A percentile compares a stretch with the other conserved stretches of the same genome.
Evolutionary conservation across 176 grass and related monocot species (phyloP).

Genomic region (Carex cristatella): DNA sequence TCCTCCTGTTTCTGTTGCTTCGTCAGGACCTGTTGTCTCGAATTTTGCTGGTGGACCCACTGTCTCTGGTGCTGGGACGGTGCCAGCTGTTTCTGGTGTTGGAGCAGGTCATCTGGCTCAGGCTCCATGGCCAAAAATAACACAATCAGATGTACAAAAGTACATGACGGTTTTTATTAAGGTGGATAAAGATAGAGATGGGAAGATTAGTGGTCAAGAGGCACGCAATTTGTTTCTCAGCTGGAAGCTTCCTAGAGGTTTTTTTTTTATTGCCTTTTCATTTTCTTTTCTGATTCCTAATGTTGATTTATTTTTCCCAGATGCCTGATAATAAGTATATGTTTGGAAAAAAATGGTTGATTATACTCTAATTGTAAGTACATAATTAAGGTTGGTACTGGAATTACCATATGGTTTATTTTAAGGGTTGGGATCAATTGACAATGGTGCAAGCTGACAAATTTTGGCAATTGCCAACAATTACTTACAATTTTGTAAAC

Average conservation of each 20-base stretch:
- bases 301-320: background rate
- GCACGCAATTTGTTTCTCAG: constrained; percentile 97
- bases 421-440: background rate
- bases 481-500: too few relatives aligned
- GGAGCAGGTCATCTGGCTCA: constrained; percentile 37
- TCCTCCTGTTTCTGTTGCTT: constrained; percentile 30
- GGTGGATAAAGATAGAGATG: constrained; percentile 97
- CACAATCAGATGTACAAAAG: constrained; percentile 79
- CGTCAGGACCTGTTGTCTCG: constrained; percentile 36
- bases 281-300: background rate
- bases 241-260: constrained; percentile 98
- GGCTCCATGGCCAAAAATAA: constrained; percentile 86
- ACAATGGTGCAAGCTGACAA: too few relatives aligned
- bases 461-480: too few relatives aligned
- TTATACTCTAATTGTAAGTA: background rate
- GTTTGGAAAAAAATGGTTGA: background rate
- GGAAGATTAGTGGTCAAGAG: constrained; percentile 89
- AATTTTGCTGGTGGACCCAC: constrained; percentile 35
- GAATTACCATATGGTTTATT: background rate
- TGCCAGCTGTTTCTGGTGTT: constrained; percentile 42
- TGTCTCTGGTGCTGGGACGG: constrained; percentile 26
- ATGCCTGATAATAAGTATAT: background rate
- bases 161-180: constrained; percentile 88
- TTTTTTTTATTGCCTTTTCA: constrained; percentile 10
- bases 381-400: background rate